Evolutionary conservation across 1,284 basidiomycete genomes (phyloP), one percentile per base, ranked within the genome.

Genomic region (Ceratorhiza oryzae-sativae): DNA sequence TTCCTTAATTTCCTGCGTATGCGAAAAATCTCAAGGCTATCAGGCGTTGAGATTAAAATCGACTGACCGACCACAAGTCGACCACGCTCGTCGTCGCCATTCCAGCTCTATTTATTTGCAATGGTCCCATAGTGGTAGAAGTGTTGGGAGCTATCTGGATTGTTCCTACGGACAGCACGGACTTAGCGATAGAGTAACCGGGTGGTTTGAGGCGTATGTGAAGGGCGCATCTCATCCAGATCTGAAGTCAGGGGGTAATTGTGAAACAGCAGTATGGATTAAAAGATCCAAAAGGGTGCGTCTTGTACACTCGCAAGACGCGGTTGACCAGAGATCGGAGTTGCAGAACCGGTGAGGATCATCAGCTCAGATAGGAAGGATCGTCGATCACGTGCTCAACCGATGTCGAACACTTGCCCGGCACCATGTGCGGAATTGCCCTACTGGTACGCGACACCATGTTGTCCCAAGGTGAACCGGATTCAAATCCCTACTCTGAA

Each of bases 331-430:
- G 8, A 25, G 49, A 51, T 25, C 34, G n/a, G 34, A 53, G 45
- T 51, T 42, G 32, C 3, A 23, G 61, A 27, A 48, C 27, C 32
- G 18, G 55, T 13, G n/a, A 20, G 15, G 58, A 59, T 42, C 39
- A 49, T 62, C 39, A 27, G n/a, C 10, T 3, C 49, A 30, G 46
- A 61, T 60, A 13, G 9, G 60, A 65, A 65, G 42, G 30, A 65
- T 65, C 62, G 46, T 65, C 49, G 20, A 53, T 53, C 62, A 65
- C 62, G 62, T 65, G 62, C n/a, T n/a, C 10, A 53, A 53, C 12
- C 23, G 4, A 53, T 13, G 13, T 27, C 23, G 20, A 53, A 1
- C 27, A 15, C 48, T 51, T 30, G 42, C 18, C n/a, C 42, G 18
- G 42, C 20, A 34, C 20, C 13, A 32, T 68, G 65, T 68, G 65